Percentiles rank a stretch among this genome's conserved stretches.
Conservation (phyloP, 345 rosid species). For the Salix purpurea region DNA sequence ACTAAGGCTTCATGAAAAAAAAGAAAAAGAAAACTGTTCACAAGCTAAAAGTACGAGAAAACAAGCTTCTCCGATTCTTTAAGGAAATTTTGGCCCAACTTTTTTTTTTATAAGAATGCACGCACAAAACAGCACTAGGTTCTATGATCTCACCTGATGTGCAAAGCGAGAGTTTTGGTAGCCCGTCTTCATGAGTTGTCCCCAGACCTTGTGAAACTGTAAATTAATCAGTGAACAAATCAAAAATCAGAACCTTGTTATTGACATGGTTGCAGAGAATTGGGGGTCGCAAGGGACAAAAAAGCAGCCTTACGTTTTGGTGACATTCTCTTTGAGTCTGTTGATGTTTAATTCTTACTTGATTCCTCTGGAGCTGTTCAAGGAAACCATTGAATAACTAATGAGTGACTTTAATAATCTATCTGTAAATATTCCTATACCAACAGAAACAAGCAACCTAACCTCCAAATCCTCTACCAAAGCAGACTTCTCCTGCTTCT, state of each 20-base stretch:
- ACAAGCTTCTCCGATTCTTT: background rate
- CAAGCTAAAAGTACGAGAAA: background rate
- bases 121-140: background rate
- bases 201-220: constrained; percentile 95
- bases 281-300: background rate
- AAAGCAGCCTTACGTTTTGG: constrained; percentile 46
- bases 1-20: background rate
- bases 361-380: constrained; percentile 47
- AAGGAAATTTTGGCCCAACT: background rate
- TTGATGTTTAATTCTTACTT: constrained; percentile 57
- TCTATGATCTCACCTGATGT: constrained; percentile 61
- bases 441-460: constrained; percentile 1
- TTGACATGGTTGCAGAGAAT: background rate
- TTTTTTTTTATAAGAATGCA: background rate
- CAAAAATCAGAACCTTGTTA: background rate
- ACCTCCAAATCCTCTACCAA: constrained; percentile 59
- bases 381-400: constrained; percentile 9
- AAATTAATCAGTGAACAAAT: background rate
- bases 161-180: constrained; percentile 96
- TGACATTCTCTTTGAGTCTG: constrained; percentile 67
- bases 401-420: background rate
- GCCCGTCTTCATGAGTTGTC: constrained; percentile 97
- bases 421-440: background rate
- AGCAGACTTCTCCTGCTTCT: constrained; percentile 39
- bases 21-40: background rate